phyloP scores from a whole-genome alignment of 305 asterid species.

The Solanum aculeatissimum region DNA sequence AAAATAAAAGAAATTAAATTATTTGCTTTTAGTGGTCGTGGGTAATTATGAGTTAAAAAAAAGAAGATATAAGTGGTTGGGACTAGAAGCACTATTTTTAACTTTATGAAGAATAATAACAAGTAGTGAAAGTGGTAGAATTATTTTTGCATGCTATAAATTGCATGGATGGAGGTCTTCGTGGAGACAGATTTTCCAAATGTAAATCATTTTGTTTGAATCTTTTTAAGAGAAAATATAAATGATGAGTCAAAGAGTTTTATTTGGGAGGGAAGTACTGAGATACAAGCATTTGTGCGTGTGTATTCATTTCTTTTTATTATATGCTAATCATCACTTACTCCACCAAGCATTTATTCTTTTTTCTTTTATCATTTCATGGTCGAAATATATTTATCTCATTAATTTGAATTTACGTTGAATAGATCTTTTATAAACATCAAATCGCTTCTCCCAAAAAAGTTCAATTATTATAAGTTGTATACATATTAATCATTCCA shows the following conservation, averaged over 20 bases:
- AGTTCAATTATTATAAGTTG: background rate
- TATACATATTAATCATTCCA: background rate
- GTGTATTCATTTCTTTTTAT: slow-evolving; percentile 18
- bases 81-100: background rate
- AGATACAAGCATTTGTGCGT: slow-evolving; percentile 6
- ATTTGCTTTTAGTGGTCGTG: background rate
- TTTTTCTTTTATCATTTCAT: background rate
- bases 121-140: background rate
- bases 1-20: background rate
- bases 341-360: slow-evolving; percentile 26
- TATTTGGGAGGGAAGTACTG: slow-evolving; percentile 17
- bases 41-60: background rate
- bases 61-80: background rate
- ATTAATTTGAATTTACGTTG: background rate
- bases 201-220: slow-evolving; percentile 61
- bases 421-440: background rate
- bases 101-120: background rate
- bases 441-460: fast-evolving
- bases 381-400: background rate
- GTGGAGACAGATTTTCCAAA: slow-evolving; percentile 74
- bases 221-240: slow-evolving; percentile 8
- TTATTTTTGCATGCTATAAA: slow-evolving; percentile 38
- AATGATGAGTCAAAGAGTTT: background rate
- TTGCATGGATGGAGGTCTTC: slow-evolving; percentile 22
- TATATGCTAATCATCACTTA: slow-evolving; percentile 42